Evolutionary conservation across 2,329 filamentous ascomycete genomes (phyloP).

Genomic region (Aaosphaeria arxii): DNA sequence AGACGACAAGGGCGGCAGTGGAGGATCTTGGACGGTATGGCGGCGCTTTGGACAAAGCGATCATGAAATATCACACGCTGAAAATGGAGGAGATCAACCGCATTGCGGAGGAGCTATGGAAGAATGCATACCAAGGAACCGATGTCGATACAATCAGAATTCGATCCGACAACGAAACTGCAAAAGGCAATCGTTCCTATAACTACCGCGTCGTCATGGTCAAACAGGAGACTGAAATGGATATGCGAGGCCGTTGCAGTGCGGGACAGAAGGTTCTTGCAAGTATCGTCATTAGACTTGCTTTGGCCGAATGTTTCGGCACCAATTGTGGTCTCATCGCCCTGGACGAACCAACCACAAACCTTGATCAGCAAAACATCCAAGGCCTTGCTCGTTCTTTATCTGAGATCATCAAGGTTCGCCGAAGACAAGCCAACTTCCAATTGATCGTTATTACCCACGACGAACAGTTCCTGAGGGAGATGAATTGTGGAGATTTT

Average conservation of each 20-base stretch:
- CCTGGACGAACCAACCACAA: conserved; percentile 95
- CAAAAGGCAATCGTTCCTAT: conserved; percentile 75
- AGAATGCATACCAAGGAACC: conserved; percentile 91
- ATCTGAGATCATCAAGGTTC: conserved; percentile 79
- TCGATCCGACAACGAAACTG: conserved; percentile 80
- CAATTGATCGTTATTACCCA: conserved; percentile 98
- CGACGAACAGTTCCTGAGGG: conserved; percentile 90
- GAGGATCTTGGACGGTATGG: conserved; percentile 84
- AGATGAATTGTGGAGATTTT: conserved; percentile 94
- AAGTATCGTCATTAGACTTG: conserved; percentile 94
- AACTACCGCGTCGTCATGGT: conserved; percentile 98
- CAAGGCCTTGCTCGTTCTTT: conserved; percentile 80
- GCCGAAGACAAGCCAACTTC: conserved; percentile 87
- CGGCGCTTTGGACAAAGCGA: conserved; percentile 85
- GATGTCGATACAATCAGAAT: conserved; percentile 97
- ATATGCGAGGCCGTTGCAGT: conserved; percentile 97
- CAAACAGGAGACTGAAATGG: conserved; percentile 96
- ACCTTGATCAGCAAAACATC: conserved; percentile 94
- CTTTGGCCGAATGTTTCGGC: conserved; percentile 93
- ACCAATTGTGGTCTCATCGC: conserved; percentile 95
- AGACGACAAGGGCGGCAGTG: conserved; percentile 87
- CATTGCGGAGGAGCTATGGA: conserved; percentile 95
- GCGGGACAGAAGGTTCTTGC: conserved; percentile 96
- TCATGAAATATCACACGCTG: conserved; percentile 92
- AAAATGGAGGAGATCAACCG: conserved; percentile 99